These are phyloP conservation scores for Takashimella tepidaria DNA, from an alignment of 1,284 basidiomycete genomes.

Conservation along the genomic window DNA sequence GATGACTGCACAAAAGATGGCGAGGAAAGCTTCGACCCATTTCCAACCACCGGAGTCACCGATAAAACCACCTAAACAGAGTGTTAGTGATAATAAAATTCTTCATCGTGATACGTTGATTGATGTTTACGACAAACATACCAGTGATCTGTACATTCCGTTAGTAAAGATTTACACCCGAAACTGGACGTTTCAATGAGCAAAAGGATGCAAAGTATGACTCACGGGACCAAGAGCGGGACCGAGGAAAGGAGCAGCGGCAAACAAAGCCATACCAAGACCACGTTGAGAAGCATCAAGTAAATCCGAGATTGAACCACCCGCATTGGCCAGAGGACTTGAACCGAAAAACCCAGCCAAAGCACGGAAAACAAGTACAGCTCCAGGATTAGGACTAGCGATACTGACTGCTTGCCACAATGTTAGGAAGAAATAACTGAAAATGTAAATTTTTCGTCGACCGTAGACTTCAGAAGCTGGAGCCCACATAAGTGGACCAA, in stretches of 20 bases:
- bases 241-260: slow-evolving; percentile 44
- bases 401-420: slow-evolving; percentile 33
- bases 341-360: slow-evolving; percentile 48
- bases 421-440: slow-evolving; percentile 48
- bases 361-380: slow-evolving; percentile 48
- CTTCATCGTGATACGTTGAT: too few species aligned
- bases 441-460: slow-evolving; percentile 60
- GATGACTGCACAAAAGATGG: slow-evolving; percentile 37
- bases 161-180: too few species aligned
- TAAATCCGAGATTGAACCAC: slow-evolving; percentile 48
- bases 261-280: slow-evolving; percentile 45
- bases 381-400: slow-evolving; percentile 25
- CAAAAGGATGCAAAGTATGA: not conserved
- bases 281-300: slow-evolving; percentile 46
- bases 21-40: slow-evolving; percentile 62
- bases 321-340: slow-evolving; percentile 48
- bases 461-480: slow-evolving; percentile 55
- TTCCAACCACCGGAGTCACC: slow-evolving; percentile 8
- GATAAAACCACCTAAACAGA: slow-evolving; percentile 12
- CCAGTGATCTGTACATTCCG: slow-evolving; percentile 14
- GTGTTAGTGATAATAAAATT: too few species aligned
- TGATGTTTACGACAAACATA: too few species aligned
- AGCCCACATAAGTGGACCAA: slow-evolving; percentile 40
- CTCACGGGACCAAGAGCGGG: slow-evolving; percentile 46
- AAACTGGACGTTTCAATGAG: too few species aligned